Conservation (phyloP, 2,329 filamentous ascomycete genomes). For the Teratosphaeria gauchensis region DNA sequence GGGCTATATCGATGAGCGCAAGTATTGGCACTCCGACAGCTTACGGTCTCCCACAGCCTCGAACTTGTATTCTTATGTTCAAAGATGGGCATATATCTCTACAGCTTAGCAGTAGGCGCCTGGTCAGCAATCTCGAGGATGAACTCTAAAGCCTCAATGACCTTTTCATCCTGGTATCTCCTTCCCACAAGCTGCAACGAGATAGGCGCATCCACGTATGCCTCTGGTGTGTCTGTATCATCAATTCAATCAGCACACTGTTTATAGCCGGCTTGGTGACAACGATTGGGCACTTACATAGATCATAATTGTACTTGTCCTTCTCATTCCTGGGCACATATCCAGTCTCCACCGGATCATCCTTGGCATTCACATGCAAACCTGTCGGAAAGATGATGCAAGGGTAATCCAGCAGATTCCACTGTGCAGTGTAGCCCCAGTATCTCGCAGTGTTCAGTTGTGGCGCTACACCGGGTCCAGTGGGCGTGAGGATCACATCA, state of each 20-base stretch:
- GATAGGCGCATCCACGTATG: conserved; percentile 42
- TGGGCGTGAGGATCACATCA: conserved; percentile 55
- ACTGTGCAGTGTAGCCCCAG: conserved; percentile 58
- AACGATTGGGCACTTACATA: conserved; percentile 30
- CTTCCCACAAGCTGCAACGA: conserved; percentile 46
- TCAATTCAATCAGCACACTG: conserved; percentile 4
- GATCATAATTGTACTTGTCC: conserved; percentile 39
- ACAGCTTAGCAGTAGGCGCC: neutral
- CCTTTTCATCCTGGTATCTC: conserved; percentile 46
- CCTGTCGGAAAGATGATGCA: conserved; percentile 51
- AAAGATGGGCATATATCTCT: neutral
- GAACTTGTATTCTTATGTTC: neutral
- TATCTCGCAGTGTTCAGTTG: conserved; percentile 45
- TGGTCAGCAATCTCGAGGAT: conserved; percentile 16
- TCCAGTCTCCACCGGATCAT: conserved; percentile 33
- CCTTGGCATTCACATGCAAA: conserved; percentile 33
- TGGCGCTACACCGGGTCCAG: conserved; percentile 46
- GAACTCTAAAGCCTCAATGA: conserved; percentile 32
- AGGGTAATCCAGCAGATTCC: conserved; percentile 56
- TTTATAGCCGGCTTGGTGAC: neutral
- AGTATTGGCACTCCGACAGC: neutral
- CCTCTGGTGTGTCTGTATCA: conserved; percentile 26
- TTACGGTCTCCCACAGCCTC: neutral
- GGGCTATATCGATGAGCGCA: no score
- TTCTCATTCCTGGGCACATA: conserved; percentile 35